Conservation (phyloP, 345 rosid species). For the Gossypium turneri region DNA sequence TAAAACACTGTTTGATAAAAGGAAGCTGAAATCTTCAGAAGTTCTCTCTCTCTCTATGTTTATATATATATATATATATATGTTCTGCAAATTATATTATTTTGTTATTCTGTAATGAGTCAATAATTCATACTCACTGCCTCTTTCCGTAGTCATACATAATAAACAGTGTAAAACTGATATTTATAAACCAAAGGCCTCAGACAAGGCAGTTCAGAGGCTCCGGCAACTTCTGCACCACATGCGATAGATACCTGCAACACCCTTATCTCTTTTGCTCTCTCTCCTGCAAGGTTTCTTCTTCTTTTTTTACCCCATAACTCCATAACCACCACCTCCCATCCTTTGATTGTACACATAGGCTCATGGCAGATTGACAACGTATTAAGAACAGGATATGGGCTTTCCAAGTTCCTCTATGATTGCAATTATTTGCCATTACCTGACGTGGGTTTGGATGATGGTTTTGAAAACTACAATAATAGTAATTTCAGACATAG, state of each 20-base stretch:
- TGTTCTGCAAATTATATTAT: not conserved
- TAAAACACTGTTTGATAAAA: not conserved
- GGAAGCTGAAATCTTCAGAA: not conserved
- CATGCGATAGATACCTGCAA: slow-evolving; percentile 70
- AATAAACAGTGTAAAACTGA: slow-evolving; percentile 70
- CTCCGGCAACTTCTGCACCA: slow-evolving; percentile 59
- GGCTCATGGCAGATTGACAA: slow-evolving; percentile 43
- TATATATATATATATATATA: too few relatives aligned
- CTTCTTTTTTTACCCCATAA: too few relatives aligned
- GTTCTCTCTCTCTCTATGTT: not conserved
- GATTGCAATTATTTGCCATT: slow-evolving; percentile 61
- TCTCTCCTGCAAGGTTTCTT: slow-evolving; percentile 78
- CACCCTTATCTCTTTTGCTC: slow-evolving; percentile 70
- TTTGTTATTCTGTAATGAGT: not conserved
- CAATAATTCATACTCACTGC: not conserved
- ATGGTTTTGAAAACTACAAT: slow-evolving; percentile 20
- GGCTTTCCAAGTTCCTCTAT: slow-evolving; percentile 51
- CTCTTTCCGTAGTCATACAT: slow-evolving; percentile 54
- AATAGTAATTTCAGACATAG: too few relatives aligned
- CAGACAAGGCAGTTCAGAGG: slow-evolving; percentile 56
- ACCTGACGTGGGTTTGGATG: slow-evolving; percentile 47
- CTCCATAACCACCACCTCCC: too few relatives aligned
- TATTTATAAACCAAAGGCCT: slow-evolving; percentile 77
- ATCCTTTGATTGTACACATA: not conserved
- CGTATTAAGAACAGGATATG: slow-evolving; percentile 48